Evolutionary conservation across 1,139 yeast genomes (phyloP).

Genomic region (Suhomyces atakaporum): DNA sequence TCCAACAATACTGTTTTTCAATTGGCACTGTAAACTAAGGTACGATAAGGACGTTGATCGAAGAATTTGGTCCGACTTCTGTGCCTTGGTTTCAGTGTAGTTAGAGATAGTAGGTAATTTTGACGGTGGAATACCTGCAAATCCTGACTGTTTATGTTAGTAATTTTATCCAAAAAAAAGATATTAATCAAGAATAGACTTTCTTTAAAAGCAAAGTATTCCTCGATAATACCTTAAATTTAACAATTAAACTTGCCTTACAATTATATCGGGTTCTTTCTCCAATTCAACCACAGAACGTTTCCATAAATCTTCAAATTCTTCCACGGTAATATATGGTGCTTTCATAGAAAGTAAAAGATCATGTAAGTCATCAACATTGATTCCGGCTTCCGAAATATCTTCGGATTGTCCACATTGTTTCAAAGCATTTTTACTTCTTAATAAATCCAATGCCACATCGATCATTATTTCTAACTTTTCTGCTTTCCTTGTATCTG

Average conservation of each 20-base stretch:
- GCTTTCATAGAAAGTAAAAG: slow-evolving; percentile 59
- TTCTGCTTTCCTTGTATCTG: slow-evolving; percentile 73
- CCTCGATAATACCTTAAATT: background rate
- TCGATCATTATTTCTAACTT: slow-evolving; percentile 66
- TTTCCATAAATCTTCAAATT: slow-evolving; percentile 81
- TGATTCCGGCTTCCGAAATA: slow-evolving; percentile 53
- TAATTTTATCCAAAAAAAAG: slow-evolving; percentile 10
- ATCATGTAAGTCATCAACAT: slow-evolving; percentile 56
- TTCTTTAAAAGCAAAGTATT: background rate
- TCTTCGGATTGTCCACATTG: slow-evolving; percentile 59
- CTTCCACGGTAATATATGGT: slow-evolving; percentile 63
- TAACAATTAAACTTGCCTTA: slow-evolving; percentile 68
- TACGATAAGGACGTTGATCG: slow-evolving; percentile 75
- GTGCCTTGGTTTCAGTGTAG: slow-evolving; percentile 34
- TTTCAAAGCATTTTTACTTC: slow-evolving; percentile 68
- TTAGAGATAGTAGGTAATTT: slow-evolving; percentile 26
- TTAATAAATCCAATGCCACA: slow-evolving; percentile 65
- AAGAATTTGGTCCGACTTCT: slow-evolving; percentile 50
- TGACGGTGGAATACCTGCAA: slow-evolving; percentile 28
- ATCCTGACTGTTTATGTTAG: slow-evolving; percentile 37
- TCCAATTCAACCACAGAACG: slow-evolving; percentile 65
- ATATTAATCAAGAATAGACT: background rate
- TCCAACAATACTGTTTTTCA: slow-evolving; percentile 56
- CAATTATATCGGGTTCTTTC: slow-evolving; percentile 74
- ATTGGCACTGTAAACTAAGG: slow-evolving; percentile 61